These are phyloP conservation scores for Vanderwaltozyma tropicalis DNA, from an alignment of 805 yeast genomes.

Conservation along the genomic window DNA sequence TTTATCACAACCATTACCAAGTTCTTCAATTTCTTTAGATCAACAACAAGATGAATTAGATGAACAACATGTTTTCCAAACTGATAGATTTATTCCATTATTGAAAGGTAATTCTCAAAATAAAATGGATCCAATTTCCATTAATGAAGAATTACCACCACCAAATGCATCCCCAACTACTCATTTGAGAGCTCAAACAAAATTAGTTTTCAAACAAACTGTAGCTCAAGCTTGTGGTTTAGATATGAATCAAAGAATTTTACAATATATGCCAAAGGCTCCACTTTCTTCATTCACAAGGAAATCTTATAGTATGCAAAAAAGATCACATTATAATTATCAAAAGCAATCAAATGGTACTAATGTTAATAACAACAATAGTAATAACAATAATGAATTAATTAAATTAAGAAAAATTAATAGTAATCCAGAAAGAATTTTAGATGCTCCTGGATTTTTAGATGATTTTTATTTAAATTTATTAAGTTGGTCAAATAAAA, in stretches of 20 bases:
- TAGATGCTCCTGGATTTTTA: constrained; percentile 90
- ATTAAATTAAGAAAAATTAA: constrained; percentile 70
- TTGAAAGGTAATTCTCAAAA: constrained; percentile 36
- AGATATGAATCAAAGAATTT: constrained; percentile 67
- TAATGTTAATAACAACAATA: constrained; percentile 21
- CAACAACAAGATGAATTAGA: constrained; percentile 9
- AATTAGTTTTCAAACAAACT: constrained; percentile 51
- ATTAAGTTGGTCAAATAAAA: constrained; percentile 76
- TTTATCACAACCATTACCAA: not conserved
- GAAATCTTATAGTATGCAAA: constrained; percentile 21
- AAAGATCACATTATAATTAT: constrained; percentile 24
- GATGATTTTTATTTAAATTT: constrained; percentile 89
- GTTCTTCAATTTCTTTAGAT: constrained; percentile 2
- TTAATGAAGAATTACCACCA: constrained; percentile 35
- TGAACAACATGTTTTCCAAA: constrained; percentile 24
- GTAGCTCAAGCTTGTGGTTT: constrained; percentile 95
- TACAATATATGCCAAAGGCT: constrained; percentile 79
- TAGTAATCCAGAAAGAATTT: constrained; percentile 80
- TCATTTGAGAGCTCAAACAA: constrained; percentile 35
- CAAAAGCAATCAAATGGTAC: constrained; percentile 27
- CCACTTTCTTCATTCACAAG: constrained; percentile 40
- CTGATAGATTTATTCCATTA: constrained; percentile 56
- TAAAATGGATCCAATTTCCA: constrained; percentile 17
- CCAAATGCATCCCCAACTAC: constrained; percentile 38
- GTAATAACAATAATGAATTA: constrained; percentile 30